Conservation (phyloP, 257 asterid species). For the Petrea volubilis region DNA sequence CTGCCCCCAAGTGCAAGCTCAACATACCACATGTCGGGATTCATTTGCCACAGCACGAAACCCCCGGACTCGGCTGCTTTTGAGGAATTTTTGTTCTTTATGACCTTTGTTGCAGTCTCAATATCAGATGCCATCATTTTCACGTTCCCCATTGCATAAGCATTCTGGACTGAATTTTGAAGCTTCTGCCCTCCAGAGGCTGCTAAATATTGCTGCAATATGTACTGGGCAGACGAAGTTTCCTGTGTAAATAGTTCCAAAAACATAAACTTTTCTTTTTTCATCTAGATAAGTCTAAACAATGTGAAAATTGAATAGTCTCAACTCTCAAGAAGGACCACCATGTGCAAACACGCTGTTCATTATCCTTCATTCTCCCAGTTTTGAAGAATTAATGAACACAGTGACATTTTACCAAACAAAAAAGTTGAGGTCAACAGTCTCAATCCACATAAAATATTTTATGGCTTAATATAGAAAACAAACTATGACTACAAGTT, state of each 20-base stretch:
- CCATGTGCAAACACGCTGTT: conserved; percentile 27
- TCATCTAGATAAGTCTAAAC: not conserved
- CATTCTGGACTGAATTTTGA: conserved; percentile 49
- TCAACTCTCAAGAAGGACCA: conserved; percentile 34
- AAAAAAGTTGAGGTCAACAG: conserved; percentile 34
- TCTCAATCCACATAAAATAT: conserved; percentile 14
- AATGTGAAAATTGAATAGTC: not conserved
- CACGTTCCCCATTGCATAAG: conserved; percentile 59
- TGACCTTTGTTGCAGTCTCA: conserved; percentile 52
- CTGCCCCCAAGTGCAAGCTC: conserved; percentile 58
- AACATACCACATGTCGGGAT: conserved; percentile 64
- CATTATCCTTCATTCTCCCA: conserved; percentile 14
- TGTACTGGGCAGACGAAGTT: conserved; percentile 58
- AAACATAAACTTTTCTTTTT: not conserved
- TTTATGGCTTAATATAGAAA: conserved; percentile 6
- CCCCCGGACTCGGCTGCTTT: conserved; percentile 53
- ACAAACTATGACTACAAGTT: not conserved
- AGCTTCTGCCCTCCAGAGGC: conserved; percentile 63
- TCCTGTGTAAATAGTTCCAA: conserved; percentile 34
- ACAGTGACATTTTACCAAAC: conserved; percentile 33
- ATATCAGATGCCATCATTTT: conserved; percentile 57
- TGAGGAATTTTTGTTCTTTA: conserved; percentile 42
- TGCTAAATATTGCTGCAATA: conserved; percentile 57
- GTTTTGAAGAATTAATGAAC: conserved; percentile 28
- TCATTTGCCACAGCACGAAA: conserved; percentile 65